Evolutionary conservation across 768 basidiomycete genomes (phyloP).

Genomic region (Podaxis sp.): DNA sequence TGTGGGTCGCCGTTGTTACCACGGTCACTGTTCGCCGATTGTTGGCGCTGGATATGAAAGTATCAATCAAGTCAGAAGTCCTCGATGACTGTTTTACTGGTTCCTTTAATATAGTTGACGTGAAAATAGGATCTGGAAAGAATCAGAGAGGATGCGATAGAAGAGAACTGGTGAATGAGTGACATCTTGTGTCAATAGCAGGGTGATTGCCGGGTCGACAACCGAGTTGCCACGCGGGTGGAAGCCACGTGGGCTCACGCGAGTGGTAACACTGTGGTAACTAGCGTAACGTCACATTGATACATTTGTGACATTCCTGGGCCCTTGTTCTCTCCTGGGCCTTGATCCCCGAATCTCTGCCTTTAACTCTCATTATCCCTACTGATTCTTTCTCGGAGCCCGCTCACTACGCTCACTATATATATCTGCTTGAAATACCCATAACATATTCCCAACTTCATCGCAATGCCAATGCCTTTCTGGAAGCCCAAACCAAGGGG

Average conservation of each 20-base stretch:
- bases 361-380: not conserved
- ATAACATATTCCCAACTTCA: not conserved
- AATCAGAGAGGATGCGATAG: not conserved
- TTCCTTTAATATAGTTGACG: not conserved
- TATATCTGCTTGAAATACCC: not conserved
- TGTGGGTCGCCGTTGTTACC: not conserved
- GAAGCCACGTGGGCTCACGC: slow-evolving; percentile 11
- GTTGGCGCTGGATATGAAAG: not conserved
- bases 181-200: slow-evolving; percentile 13
- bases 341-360: slow-evolving; percentile 10
- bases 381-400: not conserved
- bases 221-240: slow-evolving; percentile 13
- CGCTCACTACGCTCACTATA: not conserved
- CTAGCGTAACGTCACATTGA: slow-evolving; percentile 14
- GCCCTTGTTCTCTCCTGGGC: slow-evolving; percentile 11
- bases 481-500: slow-evolving; percentile 5
- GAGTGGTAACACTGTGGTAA: slow-evolving; percentile 7
- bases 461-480: not conserved
- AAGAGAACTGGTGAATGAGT: slow-evolving; percentile 6
- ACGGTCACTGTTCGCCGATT: not conserved
- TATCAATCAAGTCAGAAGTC: not conserved
- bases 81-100: not conserved
- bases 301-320: slow-evolving; percentile 8
- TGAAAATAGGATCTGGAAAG: not conserved
- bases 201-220: slow-evolving; percentile 12